Evolutionary conservation across 495 filamentous ascomycete genomes (phyloP).

Genomic region (Aspergillus haitiensis): DNA sequence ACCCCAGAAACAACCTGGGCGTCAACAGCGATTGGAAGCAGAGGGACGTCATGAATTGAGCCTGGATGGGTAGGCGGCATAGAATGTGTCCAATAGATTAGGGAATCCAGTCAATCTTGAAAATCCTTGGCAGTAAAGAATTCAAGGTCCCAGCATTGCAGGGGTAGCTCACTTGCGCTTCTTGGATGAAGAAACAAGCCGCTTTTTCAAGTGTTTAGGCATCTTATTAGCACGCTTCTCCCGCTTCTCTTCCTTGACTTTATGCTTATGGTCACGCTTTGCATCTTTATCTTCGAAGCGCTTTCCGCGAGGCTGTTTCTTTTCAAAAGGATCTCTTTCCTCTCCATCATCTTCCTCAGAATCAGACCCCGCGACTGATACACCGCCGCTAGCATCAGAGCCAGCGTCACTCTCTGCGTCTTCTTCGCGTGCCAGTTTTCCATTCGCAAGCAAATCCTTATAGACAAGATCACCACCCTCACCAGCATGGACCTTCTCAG

Average conservation of each 20-base stretch:
- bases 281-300: constrained; percentile 86
- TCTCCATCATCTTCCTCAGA: constrained; percentile 49
- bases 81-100: not conserved
- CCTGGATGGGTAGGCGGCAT: not conserved
- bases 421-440: constrained; percentile 47
- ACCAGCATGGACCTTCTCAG: constrained; percentile 69
- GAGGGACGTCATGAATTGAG: not conserved
- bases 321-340: constrained; percentile 54
- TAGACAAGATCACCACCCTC: constrained; percentile 76
- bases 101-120: too few species aligned
- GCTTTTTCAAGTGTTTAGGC: constrained; percentile 90
- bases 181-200: constrained; percentile 39
- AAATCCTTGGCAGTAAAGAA: too few species aligned
- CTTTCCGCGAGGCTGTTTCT: constrained; percentile 78
- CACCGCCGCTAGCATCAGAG: constrained; percentile 51
- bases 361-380: constrained; percentile 46
- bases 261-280: constrained; percentile 85
- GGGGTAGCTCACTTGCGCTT: constrained; percentile 44
- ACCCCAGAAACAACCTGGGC: too few species aligned
- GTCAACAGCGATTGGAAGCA: too few species aligned
- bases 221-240: constrained; percentile 92
- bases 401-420: constrained; percentile 40
- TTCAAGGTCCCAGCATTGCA: not conserved
- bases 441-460: constrained; percentile 71
- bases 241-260: constrained; percentile 91